These are phyloP conservation scores for Spergularia azorica DNA, from an alignment of 179 eudicot species.

Conservation along the genomic window DNA sequence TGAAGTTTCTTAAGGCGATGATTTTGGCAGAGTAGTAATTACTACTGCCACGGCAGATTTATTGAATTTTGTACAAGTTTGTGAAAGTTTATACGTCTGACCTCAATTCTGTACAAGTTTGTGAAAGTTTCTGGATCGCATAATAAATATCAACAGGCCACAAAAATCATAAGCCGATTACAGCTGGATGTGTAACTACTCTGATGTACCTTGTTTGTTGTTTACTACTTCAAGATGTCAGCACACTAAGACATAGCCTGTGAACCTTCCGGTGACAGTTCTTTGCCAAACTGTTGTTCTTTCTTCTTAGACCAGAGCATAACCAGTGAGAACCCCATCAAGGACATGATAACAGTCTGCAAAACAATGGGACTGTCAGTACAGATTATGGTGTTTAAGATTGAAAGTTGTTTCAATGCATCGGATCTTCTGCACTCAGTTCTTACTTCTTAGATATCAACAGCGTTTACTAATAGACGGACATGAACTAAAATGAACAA, in stretches of 20 bases:
- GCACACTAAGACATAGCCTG: no score
- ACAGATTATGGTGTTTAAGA: background rate
- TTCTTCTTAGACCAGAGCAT: conserved; percentile 82
- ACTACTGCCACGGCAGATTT: no score
- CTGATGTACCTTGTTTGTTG: background rate
- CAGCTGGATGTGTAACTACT: background rate
- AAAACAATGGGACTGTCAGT: conserved; percentile 15
- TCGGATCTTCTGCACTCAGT: background rate
- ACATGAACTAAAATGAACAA: background rate
- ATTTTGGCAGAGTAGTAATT: no score
- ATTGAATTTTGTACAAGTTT: conserved; percentile 5
- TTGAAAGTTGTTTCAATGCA: background rate
- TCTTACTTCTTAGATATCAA: background rate
- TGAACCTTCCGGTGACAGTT: background rate
- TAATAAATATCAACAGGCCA: background rate
- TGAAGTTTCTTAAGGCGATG: background rate
- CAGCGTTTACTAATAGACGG: background rate
- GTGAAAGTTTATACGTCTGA: background rate
- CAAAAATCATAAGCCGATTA: background rate
- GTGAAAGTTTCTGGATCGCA: background rate
- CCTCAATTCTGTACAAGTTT: background rate
- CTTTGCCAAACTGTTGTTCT: conserved; percentile 7
- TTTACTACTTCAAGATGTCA: background rate
- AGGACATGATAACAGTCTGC: conserved; percentile 93
- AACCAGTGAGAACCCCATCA: conserved; percentile 91